Evolutionary conservation across 73 alveolate genomes (phyloP), one percentile per base, ranked within the genome.

Genomic region (Tetrahymena elliotti): DNA sequence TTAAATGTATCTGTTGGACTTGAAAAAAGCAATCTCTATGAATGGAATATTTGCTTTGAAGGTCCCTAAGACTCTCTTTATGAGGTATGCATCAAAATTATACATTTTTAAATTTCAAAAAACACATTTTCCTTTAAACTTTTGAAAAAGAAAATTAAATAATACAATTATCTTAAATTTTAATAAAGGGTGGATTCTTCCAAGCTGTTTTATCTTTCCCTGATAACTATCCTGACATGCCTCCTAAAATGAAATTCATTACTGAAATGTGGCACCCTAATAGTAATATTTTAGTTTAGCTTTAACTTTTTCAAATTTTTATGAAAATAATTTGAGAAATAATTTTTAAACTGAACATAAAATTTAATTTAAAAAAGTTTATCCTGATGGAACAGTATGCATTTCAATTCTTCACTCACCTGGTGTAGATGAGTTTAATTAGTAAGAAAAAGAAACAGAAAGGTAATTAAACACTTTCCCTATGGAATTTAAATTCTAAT

Each of bases 191-290:
- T 16, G 99, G 99, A 24, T 95, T 96, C 83, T 98, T 98, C 96
- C 83, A 96, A 95, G 98, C 98, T 37, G 41, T 93, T 22, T 95
- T 98, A 84, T 96, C 95, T 83, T 98, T 98, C 95, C 99, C 99
- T 8, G 98, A 97, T 31, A 98, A 98, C 93, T 98, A 97, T 96
- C 99, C 99, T 22, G 94, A 97, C 93, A 96, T 93, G 83, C 99
- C 99, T 13, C 99, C 99, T 16, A 97, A 98, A 52, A 97, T 99
- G 98, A 97, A 94, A 93, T 99, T 99, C 95, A 92, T 84, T 88
- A 98, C 99, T 24, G 98, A 98, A 95, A 99, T 99, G 99, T 99
- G 99, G 98, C 99, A 99, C 95, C 99, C 99, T 7, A 99, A 99
- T 96, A 98, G 98, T 97, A 96, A 84, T 38, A 24, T 38, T 37